Evolutionary conservation across 108 stramenopile species (phyloP).

Genomic region (Aureococcus anophagefferens): DNA sequence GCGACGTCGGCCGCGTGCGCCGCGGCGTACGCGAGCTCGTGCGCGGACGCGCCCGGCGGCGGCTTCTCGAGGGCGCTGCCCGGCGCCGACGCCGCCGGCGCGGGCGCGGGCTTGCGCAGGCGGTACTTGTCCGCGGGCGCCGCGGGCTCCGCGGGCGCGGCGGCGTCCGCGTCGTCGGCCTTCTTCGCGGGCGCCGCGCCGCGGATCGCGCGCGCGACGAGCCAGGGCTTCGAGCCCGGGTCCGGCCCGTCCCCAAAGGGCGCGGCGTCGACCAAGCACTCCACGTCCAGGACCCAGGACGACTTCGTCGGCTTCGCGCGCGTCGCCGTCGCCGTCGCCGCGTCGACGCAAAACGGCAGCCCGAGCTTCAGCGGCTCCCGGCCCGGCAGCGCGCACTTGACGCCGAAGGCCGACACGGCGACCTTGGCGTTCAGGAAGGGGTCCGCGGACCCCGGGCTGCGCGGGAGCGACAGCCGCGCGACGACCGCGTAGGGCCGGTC

Average conservation of each 20-base stretch:
- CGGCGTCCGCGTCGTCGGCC: neutral
- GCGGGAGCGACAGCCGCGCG: neutral
- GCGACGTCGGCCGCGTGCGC: neutral
- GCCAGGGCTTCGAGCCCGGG: constrained; percentile 10
- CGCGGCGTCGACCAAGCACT: neutral
- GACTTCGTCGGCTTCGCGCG: neutral
- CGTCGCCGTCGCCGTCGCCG: neutral
- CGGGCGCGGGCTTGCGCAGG: neutral
- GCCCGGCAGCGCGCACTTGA: neutral
- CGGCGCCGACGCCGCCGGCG: neutral
- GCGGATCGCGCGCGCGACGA: constrained; percentile 2
- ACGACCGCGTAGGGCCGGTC: neutral
- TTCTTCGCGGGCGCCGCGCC: neutral
- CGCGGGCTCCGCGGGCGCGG: neutral
- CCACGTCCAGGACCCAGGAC: neutral
- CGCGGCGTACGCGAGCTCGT: neutral
- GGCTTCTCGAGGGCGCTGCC: neutral
- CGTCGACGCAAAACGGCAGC: constrained; percentile 2
- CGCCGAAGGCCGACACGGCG: neutral
- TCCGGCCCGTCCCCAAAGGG: neutral
- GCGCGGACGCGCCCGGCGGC: too few relatives aligned
- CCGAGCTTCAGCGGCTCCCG: neutral
- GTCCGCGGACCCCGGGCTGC: neutral
- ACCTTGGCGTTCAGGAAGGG: neutral
- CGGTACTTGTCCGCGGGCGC: neutral